Base-by-base conservation (phyloP, 495 filamentous ascomycete genomes). In the Penicillium alfredii region DNA sequence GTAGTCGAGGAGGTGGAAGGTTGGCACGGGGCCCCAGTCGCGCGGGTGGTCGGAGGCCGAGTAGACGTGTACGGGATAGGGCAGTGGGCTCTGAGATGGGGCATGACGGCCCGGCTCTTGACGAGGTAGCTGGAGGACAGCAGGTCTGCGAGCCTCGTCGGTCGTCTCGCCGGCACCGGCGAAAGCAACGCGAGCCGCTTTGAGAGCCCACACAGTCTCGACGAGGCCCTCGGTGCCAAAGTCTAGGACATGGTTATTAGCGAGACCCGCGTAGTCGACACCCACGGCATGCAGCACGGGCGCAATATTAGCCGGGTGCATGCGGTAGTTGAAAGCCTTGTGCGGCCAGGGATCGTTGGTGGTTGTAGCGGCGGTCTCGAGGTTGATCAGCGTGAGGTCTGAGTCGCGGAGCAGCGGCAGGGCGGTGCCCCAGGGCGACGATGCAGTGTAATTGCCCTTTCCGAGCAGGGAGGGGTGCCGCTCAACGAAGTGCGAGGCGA, bases 291-390 rank as follows among this genome's bases (percentile, higher is more conserved):
- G 41, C 3, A 67, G 30, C 4, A 57, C 53, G 3, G 45, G 42
- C 7, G 20, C 36, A 1, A 65, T 40, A 33, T 69, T 66, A 8
- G 50, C 52, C 2, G 65, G 65, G 30, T 68, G 61, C 53, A 61
- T 66, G 30, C 65, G 53, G 38, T 67, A 69, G 32, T 68, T 66
- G 49, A 63, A 69, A 5, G 29, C 42, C 25, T 69, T 69, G 33
- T 62, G 30, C 2, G 66, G 65, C 61, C 65, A 69, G 10, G 52
- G 53, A 0, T 20, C 33, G 9, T 27, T 17, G 20, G 47, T 38
- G 1, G 53, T 61, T 14, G 66, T 69, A 6, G 44, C 60, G 8
- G 66, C 31, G 6, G 65, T 69, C 40, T 69, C 66, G 35, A 69
- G 64, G 35, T 68, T 69, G 45, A 69, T 61, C 18, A 68, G 30